Conservation (phyloP, 2,329 filamentous ascomycete genomes). For the Alternaria angustiovoidea region DNA sequence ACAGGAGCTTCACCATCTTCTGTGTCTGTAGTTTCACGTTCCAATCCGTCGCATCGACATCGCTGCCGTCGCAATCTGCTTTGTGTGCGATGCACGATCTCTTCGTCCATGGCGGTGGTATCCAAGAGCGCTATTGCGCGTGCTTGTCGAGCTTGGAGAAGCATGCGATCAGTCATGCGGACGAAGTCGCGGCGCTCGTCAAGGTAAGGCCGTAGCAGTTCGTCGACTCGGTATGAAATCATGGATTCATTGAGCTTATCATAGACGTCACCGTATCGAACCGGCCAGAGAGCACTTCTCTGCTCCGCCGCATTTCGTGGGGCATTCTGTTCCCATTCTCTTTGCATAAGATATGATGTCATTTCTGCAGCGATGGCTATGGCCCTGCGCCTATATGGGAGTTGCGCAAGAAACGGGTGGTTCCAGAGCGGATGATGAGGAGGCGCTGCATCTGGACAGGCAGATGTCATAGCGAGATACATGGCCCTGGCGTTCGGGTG, state of each 20-base stretch:
- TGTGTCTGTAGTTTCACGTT: too few species aligned
- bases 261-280: background rate
- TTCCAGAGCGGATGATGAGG: background rate
- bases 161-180: background rate
- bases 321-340: background rate
- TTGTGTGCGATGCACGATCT: background rate
- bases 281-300: background rate
- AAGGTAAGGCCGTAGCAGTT: background rate
- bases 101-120: background rate
- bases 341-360: background rate
- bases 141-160: conserved; percentile 4
- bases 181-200: background rate
- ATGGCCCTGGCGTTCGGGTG: background rate
- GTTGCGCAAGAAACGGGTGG: background rate
- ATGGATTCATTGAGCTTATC: background rate
- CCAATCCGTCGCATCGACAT: too few species aligned
- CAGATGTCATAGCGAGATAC: background rate
- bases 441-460: background rate
- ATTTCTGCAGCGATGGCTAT: background rate
- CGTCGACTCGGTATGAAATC: background rate
- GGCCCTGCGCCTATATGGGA: background rate
- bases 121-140: background rate
- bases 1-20: too few species aligned
- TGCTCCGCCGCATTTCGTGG: background rate
- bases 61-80: too few species aligned